These are phyloP conservation scores for Colletotrichum godetiae DNA, from an alignment of 2,329 filamentous ascomycete genomes.

Conservation along the genomic window DNA sequence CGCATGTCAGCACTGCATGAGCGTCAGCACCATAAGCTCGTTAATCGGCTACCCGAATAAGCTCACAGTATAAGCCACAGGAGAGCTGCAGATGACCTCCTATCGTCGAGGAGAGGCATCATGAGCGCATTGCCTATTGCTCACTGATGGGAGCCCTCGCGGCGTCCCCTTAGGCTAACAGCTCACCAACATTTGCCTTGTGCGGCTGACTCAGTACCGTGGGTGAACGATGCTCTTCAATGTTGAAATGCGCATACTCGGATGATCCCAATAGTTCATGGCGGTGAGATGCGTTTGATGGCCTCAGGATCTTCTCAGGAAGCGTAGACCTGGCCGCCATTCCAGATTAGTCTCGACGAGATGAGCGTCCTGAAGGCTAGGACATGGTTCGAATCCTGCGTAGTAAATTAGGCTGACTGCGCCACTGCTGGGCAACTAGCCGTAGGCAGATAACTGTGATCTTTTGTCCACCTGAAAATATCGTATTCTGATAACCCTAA, in stretches of 20 bases:
- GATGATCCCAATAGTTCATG: neutral
- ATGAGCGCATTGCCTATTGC: neutral
- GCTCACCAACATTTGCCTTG: no score
- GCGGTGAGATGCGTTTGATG: neutral
- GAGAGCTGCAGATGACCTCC: neutral
- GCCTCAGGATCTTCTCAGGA: neutral
- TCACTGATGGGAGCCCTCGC: neutral
- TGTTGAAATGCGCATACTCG: neutral
- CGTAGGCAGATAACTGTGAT: slow-evolving; percentile 6
- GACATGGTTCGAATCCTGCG: slow-evolving; percentile 6
- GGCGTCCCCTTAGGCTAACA: neutral
- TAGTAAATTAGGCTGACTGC: neutral
- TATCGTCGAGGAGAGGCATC: neutral
- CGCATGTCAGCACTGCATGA: slow-evolving; percentile 1
- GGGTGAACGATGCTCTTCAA: neutral
- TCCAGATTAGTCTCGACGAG: neutral
- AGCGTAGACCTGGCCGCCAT: neutral
- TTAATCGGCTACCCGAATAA: neutral
- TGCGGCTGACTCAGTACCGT: neutral
- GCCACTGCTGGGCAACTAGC: slow-evolving; percentile 11
- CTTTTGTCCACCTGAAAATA: neutral
- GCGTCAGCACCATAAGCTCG: slow-evolving; percentile 8
- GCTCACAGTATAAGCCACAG: neutral
- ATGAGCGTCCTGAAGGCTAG: neutral
- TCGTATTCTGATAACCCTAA: neutral